These are phyloP conservation scores for Leccinum subgranulosum DNA, from an alignment of 768 basidiomycete genomes.

Conservation along the genomic window DNA sequence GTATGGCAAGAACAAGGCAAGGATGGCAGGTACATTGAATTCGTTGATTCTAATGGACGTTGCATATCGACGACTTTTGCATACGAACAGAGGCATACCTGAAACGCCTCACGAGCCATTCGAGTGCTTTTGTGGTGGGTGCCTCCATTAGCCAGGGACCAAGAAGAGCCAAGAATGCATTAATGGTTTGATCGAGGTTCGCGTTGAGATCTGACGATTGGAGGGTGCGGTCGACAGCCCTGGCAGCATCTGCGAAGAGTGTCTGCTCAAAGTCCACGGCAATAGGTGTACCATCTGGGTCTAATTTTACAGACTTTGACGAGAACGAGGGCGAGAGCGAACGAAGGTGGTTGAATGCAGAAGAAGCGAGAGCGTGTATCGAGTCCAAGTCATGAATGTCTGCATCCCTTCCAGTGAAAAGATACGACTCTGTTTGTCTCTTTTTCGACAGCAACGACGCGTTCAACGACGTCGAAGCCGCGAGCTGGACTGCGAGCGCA, in stretches of 20 bases:
- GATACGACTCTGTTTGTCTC: constrained; percentile 74
- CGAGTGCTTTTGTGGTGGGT: constrained; percentile 79
- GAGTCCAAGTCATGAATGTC: constrained; percentile 86
- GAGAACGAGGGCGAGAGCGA: constrained; percentile 54
- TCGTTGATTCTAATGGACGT: constrained; percentile 70
- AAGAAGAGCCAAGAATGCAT: constrained; percentile 62
- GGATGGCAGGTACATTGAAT: constrained; percentile 78
- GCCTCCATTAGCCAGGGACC: constrained; percentile 80
- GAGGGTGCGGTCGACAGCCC: constrained; percentile 74
- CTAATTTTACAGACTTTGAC: constrained; percentile 9
- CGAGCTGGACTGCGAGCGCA: constrained; percentile 79
- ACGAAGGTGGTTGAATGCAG: constrained; percentile 72
- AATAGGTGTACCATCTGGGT: constrained; percentile 16
- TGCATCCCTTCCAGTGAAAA: constrained; percentile 81
- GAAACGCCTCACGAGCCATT: constrained; percentile 94
- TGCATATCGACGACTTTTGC: not conserved
- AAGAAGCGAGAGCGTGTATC: constrained; percentile 74
- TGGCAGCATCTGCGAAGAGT: constrained; percentile 80
- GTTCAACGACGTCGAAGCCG: constrained; percentile 77
- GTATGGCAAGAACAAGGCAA: constrained; percentile 88
- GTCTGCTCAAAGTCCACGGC: constrained; percentile 54
- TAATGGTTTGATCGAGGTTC: constrained; percentile 60
- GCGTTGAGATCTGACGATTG: constrained; percentile 58
- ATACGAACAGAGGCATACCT: constrained; percentile 49
- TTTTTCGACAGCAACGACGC: constrained; percentile 60